A percentile compares a stretch with the other conserved stretches of the same genome.
Conservation (phyloP, 2,329 filamentous ascomycete species). For the Beauveria rudraprayagi region DNA sequence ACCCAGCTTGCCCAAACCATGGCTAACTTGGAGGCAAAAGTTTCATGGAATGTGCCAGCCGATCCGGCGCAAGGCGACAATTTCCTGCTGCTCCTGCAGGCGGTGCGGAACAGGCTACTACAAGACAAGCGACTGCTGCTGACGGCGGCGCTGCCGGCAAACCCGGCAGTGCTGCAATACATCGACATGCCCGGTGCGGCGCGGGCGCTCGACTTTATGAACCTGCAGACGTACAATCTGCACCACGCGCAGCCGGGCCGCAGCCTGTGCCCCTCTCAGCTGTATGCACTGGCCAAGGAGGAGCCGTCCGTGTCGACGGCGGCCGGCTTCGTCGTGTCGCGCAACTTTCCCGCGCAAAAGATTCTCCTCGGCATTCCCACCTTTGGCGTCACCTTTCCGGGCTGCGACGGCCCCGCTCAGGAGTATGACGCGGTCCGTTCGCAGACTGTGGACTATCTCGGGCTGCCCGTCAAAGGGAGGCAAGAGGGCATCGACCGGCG, state of each 20-base stretch:
- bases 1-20: too few species aligned
- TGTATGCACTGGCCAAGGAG: constrained; percentile 54
- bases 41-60: constrained; percentile 73
- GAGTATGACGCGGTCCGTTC: constrained; percentile 43
- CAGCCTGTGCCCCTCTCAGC: constrained; percentile 68
- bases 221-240: constrained; percentile 77
- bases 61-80: constrained; percentile 58
- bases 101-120: constrained; percentile 62
- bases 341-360: constrained; percentile 61
- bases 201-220: constrained; percentile 64
- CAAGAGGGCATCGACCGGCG: constrained; percentile 61
- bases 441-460: constrained; percentile 68
- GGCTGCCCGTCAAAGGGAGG: constrained; percentile 54
- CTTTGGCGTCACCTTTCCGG: constrained; percentile 68
- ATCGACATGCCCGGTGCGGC: constrained; percentile 59
- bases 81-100: constrained; percentile 60
- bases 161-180: constrained; percentile 55
- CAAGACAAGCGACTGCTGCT: constrained; percentile 61
- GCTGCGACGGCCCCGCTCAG: constrained; percentile 57
- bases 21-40: constrained; percentile 31
- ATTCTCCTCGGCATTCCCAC: constrained; percentile 68
- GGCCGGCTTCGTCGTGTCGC: constrained; percentile 55
- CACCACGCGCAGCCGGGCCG: constrained; percentile 60
- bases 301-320: constrained; percentile 59
- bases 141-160: constrained; percentile 64